Evolutionary conservation across 371 early-diverging fungal genomes (phyloP), one percentile per base, ranked within the genome.

Genomic region (Funneliformis caledonium): DNA sequence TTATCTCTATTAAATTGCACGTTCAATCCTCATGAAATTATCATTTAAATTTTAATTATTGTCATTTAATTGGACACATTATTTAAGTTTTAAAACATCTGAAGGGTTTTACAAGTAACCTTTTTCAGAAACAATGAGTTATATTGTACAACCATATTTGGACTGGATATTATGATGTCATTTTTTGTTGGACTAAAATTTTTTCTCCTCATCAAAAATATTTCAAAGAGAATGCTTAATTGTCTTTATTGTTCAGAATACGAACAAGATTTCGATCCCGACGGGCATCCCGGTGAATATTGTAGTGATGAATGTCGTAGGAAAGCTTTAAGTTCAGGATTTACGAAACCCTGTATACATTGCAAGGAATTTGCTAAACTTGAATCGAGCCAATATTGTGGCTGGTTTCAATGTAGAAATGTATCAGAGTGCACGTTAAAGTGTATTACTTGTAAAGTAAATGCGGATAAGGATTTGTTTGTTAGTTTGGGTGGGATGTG

Each of bases 251-350:
- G 76, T 26, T 31, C 61, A 2, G n/a, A 22, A 43, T 43, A 31
- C 16, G 78, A 78, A 31, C 64, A 43, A 6, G 79, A 79, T 48
- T 42, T 45, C 9, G 79, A 79, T 48, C 70, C 59, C 0, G 52
- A 79, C 50, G 79, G 79, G 3, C 19, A 4, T 45, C 42, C 31
- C n/a, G 45, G 79, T 26, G 79, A 79, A 70, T 79, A 79, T 60
- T 79, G 79, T 56, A 37, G 59, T 4, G 79, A 79, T 48, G 72
- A 47, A 14, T 79, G 79, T 60, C 68, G 79, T 52, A 26, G 14
- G 31, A 64, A 56, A 4, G 79, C 79, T 19, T 50, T 52, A 37
- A n/a, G 1, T 26, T 22, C 69, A 31, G 78, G 68, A 4, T 47
- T 67, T 47, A 43, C 56, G 6, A 43, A 10, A 22, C 59, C 70